Conservation (phyloP, 2,329 filamentous ascomycete genomes). For the Capronia americana region DNA sequence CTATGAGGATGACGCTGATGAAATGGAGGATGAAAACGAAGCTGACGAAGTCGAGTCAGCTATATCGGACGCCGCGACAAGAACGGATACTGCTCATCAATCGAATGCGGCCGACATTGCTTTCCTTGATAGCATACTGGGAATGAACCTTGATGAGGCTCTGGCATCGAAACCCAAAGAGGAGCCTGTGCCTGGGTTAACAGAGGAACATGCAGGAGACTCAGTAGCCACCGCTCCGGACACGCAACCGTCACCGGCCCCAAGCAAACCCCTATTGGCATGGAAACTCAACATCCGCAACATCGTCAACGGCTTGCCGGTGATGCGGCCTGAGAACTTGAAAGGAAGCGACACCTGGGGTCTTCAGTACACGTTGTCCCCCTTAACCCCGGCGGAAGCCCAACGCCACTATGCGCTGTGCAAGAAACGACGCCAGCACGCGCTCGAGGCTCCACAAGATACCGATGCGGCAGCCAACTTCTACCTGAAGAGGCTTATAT, state of each 20-base stretch:
- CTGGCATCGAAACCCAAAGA: slow-evolving; percentile 7
- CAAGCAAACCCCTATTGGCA: slow-evolving; percentile 55
- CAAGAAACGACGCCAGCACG: slow-evolving; percentile 62
- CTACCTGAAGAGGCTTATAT: slow-evolving; percentile 53
- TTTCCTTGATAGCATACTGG: slow-evolving; percentile 35
- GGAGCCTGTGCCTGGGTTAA: neutral
- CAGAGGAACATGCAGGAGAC: neutral
- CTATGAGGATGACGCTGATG: slow-evolving; percentile 27
- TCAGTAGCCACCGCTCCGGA: neutral
- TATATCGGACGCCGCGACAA: neutral
- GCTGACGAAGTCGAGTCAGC: slow-evolving; percentile 17
- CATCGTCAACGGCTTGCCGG: slow-evolving; percentile 69
- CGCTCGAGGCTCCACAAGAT: slow-evolving; percentile 45
- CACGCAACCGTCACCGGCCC: slow-evolving; percentile 7
- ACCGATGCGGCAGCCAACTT: slow-evolving; percentile 51
- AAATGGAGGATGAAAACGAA: slow-evolving; percentile 12
- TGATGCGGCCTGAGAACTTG: slow-evolving; percentile 65
- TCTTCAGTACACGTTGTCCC: slow-evolving; percentile 78
- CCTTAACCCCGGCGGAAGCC: slow-evolving; percentile 59
- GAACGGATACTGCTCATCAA: neutral
- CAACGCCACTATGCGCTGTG: slow-evolving; percentile 62
- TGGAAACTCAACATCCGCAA: slow-evolving; percentile 76
- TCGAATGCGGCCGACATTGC: slow-evolving; percentile 36
- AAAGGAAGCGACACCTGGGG: slow-evolving; percentile 64
- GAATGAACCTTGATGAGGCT: slow-evolving; percentile 21